Evolutionary conservation across 768 basidiomycete species (phyloP).

Genomic region (Tricholoma hemisulphureum): DNA sequence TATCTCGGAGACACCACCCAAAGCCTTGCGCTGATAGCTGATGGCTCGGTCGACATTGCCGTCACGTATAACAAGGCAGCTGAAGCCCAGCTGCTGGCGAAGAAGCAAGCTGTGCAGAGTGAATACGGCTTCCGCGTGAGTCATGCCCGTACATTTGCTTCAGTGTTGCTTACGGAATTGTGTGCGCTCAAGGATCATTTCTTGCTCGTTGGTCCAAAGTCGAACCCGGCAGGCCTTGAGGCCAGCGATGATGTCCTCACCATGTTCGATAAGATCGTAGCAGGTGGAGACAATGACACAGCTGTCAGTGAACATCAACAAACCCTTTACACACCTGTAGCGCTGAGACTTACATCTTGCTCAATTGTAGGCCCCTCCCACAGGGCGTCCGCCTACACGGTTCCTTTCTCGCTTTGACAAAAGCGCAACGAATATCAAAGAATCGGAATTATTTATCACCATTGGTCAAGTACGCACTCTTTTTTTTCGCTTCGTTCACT

Average conservation of each 20-base stretch:
- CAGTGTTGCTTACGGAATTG: neutral
- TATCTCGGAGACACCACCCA: constrained; percentile 57
- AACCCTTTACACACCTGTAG: too few relatives aligned
- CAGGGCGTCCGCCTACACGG: neutral
- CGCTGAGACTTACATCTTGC: too few relatives aligned
- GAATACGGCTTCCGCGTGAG: constrained; percentile 48
- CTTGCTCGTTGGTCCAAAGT: constrained; percentile 45
- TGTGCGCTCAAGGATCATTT: constrained; percentile 44
- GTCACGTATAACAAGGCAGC: constrained; percentile 55
- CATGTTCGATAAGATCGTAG: constrained; percentile 50
- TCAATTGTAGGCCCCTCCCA: constrained; percentile 1
- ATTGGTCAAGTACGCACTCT: constrained; percentile 45
- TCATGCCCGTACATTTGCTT: neutral
- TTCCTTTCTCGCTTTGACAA: constrained; percentile 41
- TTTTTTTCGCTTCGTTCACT: neutral
- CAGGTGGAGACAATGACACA: constrained; percentile 41
- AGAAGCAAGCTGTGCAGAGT: constrained; percentile 30
- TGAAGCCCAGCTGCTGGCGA: constrained; percentile 35
- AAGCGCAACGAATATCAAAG: constrained; percentile 59
- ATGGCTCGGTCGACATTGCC: constrained; percentile 46
- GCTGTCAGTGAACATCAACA: constrained; percentile 25
- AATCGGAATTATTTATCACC: constrained; percentile 45
- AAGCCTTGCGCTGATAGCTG: constrained; percentile 41
- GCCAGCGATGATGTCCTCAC: constrained; percentile 30
- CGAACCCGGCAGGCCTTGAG: constrained; percentile 44